These are phyloP conservation scores for Phytophthora colocasiae DNA, from an alignment of 352 stramenopile species.

Conservation along the genomic window DNA sequence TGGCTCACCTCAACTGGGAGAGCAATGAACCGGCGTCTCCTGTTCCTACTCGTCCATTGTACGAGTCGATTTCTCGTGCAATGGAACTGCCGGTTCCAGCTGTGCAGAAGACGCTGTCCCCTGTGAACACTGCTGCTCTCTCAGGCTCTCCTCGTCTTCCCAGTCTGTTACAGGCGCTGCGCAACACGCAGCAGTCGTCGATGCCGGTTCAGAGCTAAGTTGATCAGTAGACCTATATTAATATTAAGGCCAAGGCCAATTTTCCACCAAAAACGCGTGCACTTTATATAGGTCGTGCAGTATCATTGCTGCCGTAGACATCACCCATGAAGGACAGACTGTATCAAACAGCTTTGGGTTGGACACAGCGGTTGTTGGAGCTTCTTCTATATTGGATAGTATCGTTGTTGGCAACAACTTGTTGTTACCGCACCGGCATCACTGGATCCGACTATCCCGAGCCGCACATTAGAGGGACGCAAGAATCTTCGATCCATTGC, in stretches of 20 bases:
- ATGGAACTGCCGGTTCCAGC: slow-evolving; percentile 36
- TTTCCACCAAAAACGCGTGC: background rate
- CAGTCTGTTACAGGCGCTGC: slow-evolving; percentile 54
- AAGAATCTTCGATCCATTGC: slow-evolving; percentile 11
- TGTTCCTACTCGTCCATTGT: slow-evolving; percentile 6
- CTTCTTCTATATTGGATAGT: no score
- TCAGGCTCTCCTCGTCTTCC: slow-evolving; percentile 37
- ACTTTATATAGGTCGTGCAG: no score
- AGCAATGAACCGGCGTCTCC: slow-evolving; percentile 10
- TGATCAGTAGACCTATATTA: slow-evolving; percentile 13
- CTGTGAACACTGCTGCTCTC: slow-evolving; percentile 16
- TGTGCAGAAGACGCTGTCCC: slow-evolving; percentile 30
- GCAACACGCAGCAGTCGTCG: slow-evolving; percentile 39
- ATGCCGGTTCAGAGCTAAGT: slow-evolving; percentile 31
- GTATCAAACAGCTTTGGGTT: no score
- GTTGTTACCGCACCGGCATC: background rate
- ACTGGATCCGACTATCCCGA: background rate
- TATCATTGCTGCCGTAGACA: no score
- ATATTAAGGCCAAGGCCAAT: slow-evolving; percentile 18
- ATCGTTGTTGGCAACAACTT: no score
- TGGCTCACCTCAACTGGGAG: slow-evolving; percentile 61
- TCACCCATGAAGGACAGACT: no score
- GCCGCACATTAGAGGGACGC: slow-evolving; percentile 15
- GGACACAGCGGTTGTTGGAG: no score
- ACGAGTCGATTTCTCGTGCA: slow-evolving; percentile 20